Evolutionary conservation across 2,329 filamentous ascomycete genomes (phyloP).

Genomic region (Alternaria ethzedia): DNA sequence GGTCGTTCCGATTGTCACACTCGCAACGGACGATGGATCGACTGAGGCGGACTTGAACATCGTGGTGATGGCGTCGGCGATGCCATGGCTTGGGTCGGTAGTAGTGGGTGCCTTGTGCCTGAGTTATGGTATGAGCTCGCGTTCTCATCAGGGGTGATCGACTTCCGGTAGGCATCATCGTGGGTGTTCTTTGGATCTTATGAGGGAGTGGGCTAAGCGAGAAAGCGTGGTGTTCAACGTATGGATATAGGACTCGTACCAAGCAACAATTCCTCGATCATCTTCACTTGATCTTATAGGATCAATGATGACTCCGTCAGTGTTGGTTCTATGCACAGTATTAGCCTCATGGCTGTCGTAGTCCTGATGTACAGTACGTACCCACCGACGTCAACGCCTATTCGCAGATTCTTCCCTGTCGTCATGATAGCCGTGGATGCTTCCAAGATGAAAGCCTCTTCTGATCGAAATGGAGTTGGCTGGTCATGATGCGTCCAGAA

Average conservation of each 20-base stretch:
- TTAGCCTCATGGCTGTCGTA: constrained; percentile 1
- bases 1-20: constrained; percentile 60
- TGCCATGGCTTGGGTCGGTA: constrained; percentile 46
- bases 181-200: neutral
- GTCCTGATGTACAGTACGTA: constrained; percentile 16
- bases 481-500: neutral
- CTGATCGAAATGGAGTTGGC: neutral
- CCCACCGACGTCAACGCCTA: constrained; percentile 55
- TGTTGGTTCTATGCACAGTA: constrained; percentile 38
- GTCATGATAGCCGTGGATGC: constrained; percentile 8
- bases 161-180: neutral
- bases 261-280: constrained; percentile 43
- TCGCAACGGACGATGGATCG: constrained; percentile 44
- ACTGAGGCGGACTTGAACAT: constrained; percentile 45
- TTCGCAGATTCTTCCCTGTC: constrained; percentile 39
- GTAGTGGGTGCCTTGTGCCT: constrained; percentile 51
- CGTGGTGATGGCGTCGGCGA: constrained; percentile 42
- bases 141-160: neutral
- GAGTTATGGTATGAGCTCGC: neutral
- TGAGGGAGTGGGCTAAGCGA: neutral
- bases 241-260: constrained; percentile 27
- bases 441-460: neutral
- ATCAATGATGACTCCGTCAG: constrained; percentile 47
- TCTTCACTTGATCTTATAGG: constrained; percentile 33
- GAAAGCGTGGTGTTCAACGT: neutral